Evolutionary conservation across 305 asterid genomes (phyloP).

Genomic region (Fraxinus greggii): DNA sequence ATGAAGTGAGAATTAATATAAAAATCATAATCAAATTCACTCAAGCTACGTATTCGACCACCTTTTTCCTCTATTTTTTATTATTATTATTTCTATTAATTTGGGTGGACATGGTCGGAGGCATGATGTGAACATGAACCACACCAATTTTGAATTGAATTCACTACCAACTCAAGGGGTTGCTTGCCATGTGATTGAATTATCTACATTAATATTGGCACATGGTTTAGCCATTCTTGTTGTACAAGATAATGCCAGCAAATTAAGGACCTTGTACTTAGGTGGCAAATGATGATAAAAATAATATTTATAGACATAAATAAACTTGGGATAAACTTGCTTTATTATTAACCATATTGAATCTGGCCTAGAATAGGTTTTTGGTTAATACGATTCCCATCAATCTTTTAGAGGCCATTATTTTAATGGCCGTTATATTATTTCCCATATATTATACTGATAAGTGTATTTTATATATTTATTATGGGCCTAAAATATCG

Average conservation of each 20-base stretch:
- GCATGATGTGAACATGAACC: neutral
- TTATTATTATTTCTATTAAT: neutral
- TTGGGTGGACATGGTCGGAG: neutral
- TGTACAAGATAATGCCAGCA: neutral
- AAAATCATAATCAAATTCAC: neutral
- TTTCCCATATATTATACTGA: neutral
- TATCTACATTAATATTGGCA: neutral
- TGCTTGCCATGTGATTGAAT: neutral
- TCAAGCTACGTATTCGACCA: neutral
- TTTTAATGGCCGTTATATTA: neutral
- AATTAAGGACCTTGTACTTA: neutral
- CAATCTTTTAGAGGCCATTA: neutral
- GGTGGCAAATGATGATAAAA: neutral
- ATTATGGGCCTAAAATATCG: too few species aligned
- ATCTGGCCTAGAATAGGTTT: neutral
- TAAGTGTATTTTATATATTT: too few species aligned
- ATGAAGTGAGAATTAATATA: neutral
- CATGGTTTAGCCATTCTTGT: neutral
- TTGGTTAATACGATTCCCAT: neutral
- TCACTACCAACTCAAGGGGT: neutral
- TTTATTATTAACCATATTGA: neutral
- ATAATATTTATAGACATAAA: neutral
- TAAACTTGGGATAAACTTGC: neutral
- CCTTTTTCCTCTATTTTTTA: neutral
- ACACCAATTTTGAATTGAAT: neutral